Evolutionary conservation across 139 green algal genomes (phyloP), one percentile per base, ranked within the genome.

Genomic region (Tetradesmus lagerheimii): DNA sequence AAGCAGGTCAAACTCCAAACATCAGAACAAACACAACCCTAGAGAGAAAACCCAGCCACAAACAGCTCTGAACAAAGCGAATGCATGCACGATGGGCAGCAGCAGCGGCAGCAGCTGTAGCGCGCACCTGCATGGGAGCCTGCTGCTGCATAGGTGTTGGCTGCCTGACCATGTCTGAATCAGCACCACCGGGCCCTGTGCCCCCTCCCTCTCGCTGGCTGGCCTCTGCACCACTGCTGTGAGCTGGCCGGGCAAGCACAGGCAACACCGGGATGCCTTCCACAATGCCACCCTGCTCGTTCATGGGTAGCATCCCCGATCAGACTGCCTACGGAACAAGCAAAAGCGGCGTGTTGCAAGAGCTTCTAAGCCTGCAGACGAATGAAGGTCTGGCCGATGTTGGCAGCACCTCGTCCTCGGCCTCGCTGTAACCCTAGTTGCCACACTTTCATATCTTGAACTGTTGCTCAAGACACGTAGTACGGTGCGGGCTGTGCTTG

Each of bases 251-350:
- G 79, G 80, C 57, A 71, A 71, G 57, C 57, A 71, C 57, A 45
- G 80, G 12, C 37, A 47, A 47, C 45, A 86, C 80, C 53, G 79
- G 79, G 18, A 85, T 66, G 53, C 79, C 79, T 85, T 85, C 79
- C 31, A 85, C 79, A 41, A 85, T 85, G 79, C 79, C 79, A 66
- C 16, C 79, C 43, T 85, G 57, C 57, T 71, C 57, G 23, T 71
- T 71, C 57, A 71, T 71, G 57, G 57, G 23, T 20, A 31, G 57
- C 57, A 71, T 71, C 57, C 57, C 57, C 20, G 23, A 71, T 71
- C 57, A 71, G 57, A n/a, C 31, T 20, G 25, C 57, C 57, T 71
- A 23, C 3, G 25, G 0, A n/a, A 9, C n/a, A 23, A 71, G 57
- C 57, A 71, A 71, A 31, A 20, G 57, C 57, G 57, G 57, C 57